These are phyloP conservation scores for Jackrogersella minutella DNA, from an alignment of 495 filamentous ascomycete genomes.

Conservation along the genomic window DNA sequence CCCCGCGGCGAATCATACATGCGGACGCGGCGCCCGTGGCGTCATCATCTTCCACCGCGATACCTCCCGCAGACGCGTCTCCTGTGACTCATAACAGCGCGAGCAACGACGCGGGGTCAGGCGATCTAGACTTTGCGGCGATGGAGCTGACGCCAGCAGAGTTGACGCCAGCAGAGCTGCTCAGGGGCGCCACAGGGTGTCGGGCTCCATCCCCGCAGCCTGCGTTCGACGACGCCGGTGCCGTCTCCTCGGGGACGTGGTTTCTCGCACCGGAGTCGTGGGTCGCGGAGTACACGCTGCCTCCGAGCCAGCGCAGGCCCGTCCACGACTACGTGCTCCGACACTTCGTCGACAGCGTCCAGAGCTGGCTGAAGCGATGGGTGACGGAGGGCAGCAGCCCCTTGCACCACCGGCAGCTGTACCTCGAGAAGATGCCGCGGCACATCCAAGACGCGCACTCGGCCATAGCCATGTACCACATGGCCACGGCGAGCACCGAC, in stretches of 20 bases:
- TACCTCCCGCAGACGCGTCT: neutral
- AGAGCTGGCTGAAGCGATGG: conserved; percentile 38
- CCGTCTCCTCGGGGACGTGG: conserved; percentile 15
- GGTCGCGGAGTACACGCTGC: conserved; percentile 11
- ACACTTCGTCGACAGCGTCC: conserved; percentile 29
- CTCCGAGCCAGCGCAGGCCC: neutral
- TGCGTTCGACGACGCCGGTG: neutral
- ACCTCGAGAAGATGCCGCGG: conserved; percentile 35
- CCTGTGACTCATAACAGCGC: neutral
- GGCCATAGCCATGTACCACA: conserved; percentile 30
- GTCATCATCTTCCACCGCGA: neutral
- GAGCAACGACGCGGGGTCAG: neutral
- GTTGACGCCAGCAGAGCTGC: conserved; percentile 5
- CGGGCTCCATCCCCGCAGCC: neutral
- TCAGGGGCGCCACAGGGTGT: neutral
- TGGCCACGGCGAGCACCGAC: conserved; percentile 1
- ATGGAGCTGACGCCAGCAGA: conserved; percentile 16
- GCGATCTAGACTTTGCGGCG: conserved; percentile 2
- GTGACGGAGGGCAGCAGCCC: conserved; percentile 36
- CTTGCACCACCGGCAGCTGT: conserved; percentile 34
- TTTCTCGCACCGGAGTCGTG: conserved; percentile 38
- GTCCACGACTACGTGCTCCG: conserved; percentile 15
- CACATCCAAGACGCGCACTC: conserved; percentile 39
- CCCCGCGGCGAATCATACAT: conserved; percentile 14
- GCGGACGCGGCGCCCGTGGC: conserved; percentile 12